These are phyloP conservation scores for Musa beccarii DNA, from an alignment of 176 grass and related monocot genomes.

Conservation along the genomic window DNA sequence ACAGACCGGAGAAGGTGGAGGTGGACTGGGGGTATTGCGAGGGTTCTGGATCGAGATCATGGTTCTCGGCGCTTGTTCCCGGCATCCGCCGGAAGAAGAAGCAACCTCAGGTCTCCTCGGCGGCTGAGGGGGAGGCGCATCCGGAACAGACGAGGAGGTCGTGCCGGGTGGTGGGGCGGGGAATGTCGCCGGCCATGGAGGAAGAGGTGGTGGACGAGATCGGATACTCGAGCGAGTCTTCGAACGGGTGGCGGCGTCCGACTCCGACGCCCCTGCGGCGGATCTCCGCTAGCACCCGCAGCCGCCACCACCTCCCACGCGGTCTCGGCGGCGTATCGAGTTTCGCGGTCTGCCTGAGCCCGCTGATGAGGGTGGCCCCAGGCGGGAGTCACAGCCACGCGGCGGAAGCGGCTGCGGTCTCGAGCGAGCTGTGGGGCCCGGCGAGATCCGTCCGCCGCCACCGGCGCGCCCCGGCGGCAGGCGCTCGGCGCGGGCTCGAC, in stretches of 20 bases:
- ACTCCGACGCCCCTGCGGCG: slow-evolving; percentile 5
- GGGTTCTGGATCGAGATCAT: not conserved
- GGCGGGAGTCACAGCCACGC: not conserved
- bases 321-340: not conserved
- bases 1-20: slow-evolving; percentile 2
- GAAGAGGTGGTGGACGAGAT: not conserved
- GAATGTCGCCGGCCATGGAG: slow-evolving; percentile 13
- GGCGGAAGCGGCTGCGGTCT: not conserved
- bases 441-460: not conserved
- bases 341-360: slow-evolving; percentile 13
- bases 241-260: slow-evolving; percentile 1
- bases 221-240: slow-evolving; percentile 8
- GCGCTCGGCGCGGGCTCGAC: not conserved
- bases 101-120: not conserved
- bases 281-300: not conserved
- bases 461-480: not conserved
- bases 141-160: not conserved
- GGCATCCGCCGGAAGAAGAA: slow-evolving; percentile 2
- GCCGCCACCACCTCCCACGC: not conserved
- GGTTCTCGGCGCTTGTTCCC: slow-evolving; percentile 8
- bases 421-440: not conserved
- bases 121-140: not conserved
- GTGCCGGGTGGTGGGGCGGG: not conserved
- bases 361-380: not conserved
- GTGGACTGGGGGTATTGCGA: not conserved